These are phyloP conservation scores for Akanthomyces muscarius DNA, from an alignment of 2,329 filamentous ascomycete species.

Conservation along the genomic window DNA sequence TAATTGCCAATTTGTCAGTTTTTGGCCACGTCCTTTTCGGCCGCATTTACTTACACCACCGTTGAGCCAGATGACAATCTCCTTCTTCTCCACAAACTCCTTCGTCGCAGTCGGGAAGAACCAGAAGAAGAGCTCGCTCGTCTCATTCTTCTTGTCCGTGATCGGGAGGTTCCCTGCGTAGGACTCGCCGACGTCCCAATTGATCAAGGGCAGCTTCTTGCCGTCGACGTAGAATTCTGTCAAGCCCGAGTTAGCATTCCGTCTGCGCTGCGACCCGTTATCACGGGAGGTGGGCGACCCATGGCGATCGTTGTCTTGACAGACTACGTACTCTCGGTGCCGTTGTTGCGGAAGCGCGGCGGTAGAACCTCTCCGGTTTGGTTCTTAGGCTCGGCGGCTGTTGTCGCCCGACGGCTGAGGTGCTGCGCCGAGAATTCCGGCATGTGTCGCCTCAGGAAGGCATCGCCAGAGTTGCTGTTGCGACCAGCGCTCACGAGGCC, in stretches of 20 bases:
- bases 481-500: constrained; percentile 8
- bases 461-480: background rate
- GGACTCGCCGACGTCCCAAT: constrained; percentile 59
- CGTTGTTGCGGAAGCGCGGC: constrained; percentile 20
- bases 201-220: constrained; percentile 57
- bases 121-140: constrained; percentile 48
- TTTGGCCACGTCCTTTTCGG: no score
- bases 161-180: constrained; percentile 58
- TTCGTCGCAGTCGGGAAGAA: constrained; percentile 47
- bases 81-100: constrained; percentile 34
- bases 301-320: background rate
- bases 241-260: background rate
- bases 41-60: constrained; percentile 29
- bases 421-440: background rate
- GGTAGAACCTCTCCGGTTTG: background rate
- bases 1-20: constrained; percentile 21
- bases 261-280: background rate
- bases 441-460: background rate
- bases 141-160: constrained; percentile 36
- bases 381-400: background rate
- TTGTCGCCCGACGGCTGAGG: background rate
- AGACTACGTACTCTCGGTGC: constrained; percentile 21
- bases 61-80: constrained; percentile 48
- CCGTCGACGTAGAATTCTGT: constrained; percentile 58
- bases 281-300: background rate